Base-by-base conservation (phyloP, 2,329 filamentous ascomycete genomes). In the Calonectria pauciramosa region DNA sequence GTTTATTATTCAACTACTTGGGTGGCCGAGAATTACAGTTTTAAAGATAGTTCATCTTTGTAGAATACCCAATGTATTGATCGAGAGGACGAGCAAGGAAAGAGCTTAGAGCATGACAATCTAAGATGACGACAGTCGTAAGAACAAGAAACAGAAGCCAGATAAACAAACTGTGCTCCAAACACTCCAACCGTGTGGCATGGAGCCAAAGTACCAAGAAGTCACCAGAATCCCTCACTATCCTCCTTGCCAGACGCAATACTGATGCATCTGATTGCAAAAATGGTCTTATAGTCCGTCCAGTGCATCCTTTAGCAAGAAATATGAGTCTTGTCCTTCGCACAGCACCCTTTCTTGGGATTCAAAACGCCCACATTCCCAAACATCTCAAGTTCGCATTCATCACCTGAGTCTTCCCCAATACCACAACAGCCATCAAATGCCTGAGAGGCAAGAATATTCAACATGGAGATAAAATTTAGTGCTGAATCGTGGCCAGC, bases 221-320 rank as follows among this genome's bases (percentile, higher is more conserved):
- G 8, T n/a, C 41, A 1, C 20, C 3, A 11, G 7, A 2, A 4
- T 18, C 20, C 10, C 20, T 47, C 41, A 23, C 1, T 11, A 3
- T 11, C 41, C 41, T 47, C 20, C 41, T 0, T 47, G 8, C 6
- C 20, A 5, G 3, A n/a, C 18, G 8, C 8, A n/a, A 44, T 18
- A 6, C 18, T 16, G 18, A 6, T n/a, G 4, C 41, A 44, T 44
- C 4, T n/a, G 41, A n/a, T 44, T 10, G 16, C 9, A 9, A 23
- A 47, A 11, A 4, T 7, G 20, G 8, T 8, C 20, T 1, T 6
- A 47, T 23, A 2, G 20, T 47, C 14, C 20, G 2, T 3, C 4
- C 1, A n/a, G 8, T 23, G 8, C 9, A 11, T 2, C 8, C 44
- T 47, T 1, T 6, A 2, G 8, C 9, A n/a, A 5, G 16, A 11